Evolutionary conservation across 106 monocot genomes (phyloP), one percentile per base, ranked within the genome.

Genomic region (Agapanthus africanus): DNA sequence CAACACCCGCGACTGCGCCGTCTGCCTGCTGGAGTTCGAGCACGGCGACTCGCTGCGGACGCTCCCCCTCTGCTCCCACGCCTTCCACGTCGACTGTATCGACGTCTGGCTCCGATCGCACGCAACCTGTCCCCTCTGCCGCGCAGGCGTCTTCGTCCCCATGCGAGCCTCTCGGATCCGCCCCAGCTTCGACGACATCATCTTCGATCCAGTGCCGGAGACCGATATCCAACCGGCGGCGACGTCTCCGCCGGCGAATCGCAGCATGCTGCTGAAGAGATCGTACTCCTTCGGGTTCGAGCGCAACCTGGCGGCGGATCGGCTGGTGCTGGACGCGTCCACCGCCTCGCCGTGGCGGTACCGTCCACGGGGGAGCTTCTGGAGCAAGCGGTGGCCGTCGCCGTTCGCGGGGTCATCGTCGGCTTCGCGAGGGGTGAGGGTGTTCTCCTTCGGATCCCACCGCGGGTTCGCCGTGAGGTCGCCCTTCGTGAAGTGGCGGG

Each of bases 261-360:
- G 33, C 25, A 63, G 68, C 31, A 83, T 88, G 66, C 68, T 85
- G 10, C 77, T 94, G 23, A 87, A 91, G 59, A 42, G 95, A n/a
- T 91, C 91, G 25, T 95, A 91, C 66, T 95, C 95, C 19, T 95
- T 95, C 78, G 95, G 95, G 4, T 91, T 88, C 78, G 95, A 95
- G 77, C 63, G 87, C 11, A 79, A 72, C 75, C 32, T 68, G 19
- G 40, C 41, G 7, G 18, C 63, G 9, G 63, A 63, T 63, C n/a
- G n/a, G n/a, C n/a, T n/a, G n/a, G n/a, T n/a, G n/a, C n/a, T n/a
- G n/a, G n/a, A n/a, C n/a, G n/a, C n/a, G n/a, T n/a, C n/a, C n/a
- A n/a, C n/a, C n/a, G n/a, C n/a, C n/a, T 86, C 91, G 19, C 88
- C 95, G 2, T 95, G 91, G 91, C 67, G 88, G 22, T 83, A 77